Evolutionary conservation across 768 basidiomycete genomes (phyloP).

Genomic region (Lentinula sp.): DNA sequence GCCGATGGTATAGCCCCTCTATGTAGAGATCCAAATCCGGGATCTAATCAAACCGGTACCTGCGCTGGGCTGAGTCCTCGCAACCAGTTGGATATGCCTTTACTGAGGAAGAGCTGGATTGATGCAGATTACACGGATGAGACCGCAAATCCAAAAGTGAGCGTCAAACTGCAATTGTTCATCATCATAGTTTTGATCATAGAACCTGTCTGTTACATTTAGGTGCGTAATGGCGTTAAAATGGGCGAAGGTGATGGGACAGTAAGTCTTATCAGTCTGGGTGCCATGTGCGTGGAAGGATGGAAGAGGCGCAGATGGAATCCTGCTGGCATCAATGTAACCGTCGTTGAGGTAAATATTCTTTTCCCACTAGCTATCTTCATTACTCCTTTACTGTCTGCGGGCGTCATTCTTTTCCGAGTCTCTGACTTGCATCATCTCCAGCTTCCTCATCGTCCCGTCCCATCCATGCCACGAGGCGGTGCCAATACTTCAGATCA

Average conservation of each 20-base stretch:
- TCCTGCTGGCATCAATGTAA: constrained; percentile 80
- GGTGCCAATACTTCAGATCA: constrained; percentile 92
- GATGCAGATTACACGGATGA: constrained; percentile 79
- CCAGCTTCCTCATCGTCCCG: constrained; percentile 77
- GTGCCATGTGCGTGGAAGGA: constrained; percentile 95
- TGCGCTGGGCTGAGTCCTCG: constrained; percentile 21
- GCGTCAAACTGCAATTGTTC: not conserved
- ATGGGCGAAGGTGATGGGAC: constrained; percentile 97
- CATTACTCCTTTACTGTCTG: too few species aligned
- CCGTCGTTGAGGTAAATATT: constrained; percentile 72
- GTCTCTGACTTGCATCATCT: not conserved
- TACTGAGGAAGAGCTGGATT: constrained; percentile 69
- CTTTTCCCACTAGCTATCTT: not conserved
- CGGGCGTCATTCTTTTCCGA: not conserved
- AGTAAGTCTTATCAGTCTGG: constrained; percentile 76
- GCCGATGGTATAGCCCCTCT: constrained; percentile 35
- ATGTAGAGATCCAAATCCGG: constrained; percentile 38
- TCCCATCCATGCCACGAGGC: constrained; percentile 69
- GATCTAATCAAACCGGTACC: constrained; percentile 8
- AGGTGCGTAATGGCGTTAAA: constrained; percentile 81
- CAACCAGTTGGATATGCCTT: constrained; percentile 46
- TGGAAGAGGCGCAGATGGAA: constrained; percentile 92
- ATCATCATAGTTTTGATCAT: not conserved
- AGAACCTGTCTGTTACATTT: not conserved
- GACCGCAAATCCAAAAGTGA: constrained; percentile 46